Base-by-base conservation (phyloP, 148 eudicot genomes). In the Rhododendron ovatum region DNA sequence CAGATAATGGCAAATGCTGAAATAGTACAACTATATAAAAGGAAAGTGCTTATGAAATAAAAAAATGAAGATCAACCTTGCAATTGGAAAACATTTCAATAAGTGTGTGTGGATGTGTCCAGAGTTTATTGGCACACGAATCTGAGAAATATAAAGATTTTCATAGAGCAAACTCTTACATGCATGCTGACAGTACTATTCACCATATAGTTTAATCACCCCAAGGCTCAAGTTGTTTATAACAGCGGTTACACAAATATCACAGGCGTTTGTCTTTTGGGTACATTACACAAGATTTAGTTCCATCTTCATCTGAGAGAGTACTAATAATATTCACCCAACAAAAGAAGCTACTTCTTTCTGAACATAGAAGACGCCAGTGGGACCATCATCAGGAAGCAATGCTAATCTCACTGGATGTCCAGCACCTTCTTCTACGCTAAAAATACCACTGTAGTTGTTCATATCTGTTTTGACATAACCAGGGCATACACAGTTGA, bases 401-500 rank as follows among this genome's bases (percentile, higher is more conserved):
- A 92, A 41, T 7, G 95, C 93, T 24, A 92, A 63, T 59, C 71
- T 89, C 53, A 93, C 90, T 1, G 86, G 87, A 83, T 81, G 83
- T 69, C 83, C 91, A 30, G 89, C 95, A 3, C 94, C 96, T 88
- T 93, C 88, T 82, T 91, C 92, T 2, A 82, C 91, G 0, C 83
- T 5, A n/a, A 89, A 51, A 35, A 2, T 1, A 1, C 95, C 95
- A 0, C 57, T 81, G 55, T 81, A 8, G 45, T 8, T 2, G 28
- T 80, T 90, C 11, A 92, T 50, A 75, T 89, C 90, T 13, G 93
- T 93, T 48, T 82, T 90, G 30, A 88, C 92, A 84, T 17, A 89
- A 45, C 94, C 94, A 43, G 94, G 93, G 71, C 91, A 90, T 26
- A 93, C 83, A 20, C 87, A 86, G 37, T 92, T 94, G 81, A 91